Evolutionary conservation across 805 yeast genomes (phyloP).

Genomic region (Pichia membranifaciens): DNA sequence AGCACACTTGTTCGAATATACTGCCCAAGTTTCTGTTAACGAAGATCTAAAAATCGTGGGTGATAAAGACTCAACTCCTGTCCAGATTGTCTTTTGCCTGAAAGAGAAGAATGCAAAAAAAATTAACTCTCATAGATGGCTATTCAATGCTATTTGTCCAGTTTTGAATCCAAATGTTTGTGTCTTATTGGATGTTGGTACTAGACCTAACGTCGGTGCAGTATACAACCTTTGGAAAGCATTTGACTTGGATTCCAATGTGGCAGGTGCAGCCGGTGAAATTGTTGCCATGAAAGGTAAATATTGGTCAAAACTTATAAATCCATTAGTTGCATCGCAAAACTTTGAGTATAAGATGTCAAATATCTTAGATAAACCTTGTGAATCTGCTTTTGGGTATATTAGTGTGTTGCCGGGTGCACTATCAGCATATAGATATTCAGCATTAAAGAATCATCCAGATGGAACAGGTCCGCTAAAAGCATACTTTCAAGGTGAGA

Average conservation of each 20-base stretch:
- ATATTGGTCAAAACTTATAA: slow-evolving; percentile 70
- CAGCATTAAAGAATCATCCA: slow-evolving; percentile 76
- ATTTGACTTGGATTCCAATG: slow-evolving; percentile 91
- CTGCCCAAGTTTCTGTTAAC: slow-evolving; percentile 91
- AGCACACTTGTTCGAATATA: slow-evolving; percentile 92
- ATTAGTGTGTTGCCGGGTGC: slow-evolving; percentile 95
- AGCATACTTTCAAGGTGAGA: slow-evolving; percentile 87
- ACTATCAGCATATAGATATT: slow-evolving; percentile 84
- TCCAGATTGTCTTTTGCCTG: slow-evolving; percentile 85
- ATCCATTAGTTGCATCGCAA: slow-evolving; percentile 93
- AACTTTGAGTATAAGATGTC: slow-evolving; percentile 96
- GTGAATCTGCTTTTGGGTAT: slow-evolving; percentile 89
- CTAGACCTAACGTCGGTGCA: slow-evolving; percentile 84
- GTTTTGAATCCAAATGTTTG: slow-evolving; percentile 87
- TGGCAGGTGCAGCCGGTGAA: slow-evolving; percentile 99
- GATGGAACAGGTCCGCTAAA: slow-evolving; percentile 91
- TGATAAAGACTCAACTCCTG: slow-evolving; percentile 88
- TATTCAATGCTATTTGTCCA: slow-evolving; percentile 93
- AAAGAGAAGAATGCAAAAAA: slow-evolving; percentile 91
- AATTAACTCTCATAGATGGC: slow-evolving; percentile 96
- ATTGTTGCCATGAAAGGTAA: slow-evolving; percentile 93
- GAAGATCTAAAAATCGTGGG: slow-evolving; percentile 86
- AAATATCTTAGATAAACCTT: slow-evolving; percentile 90
- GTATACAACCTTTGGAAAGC: slow-evolving; percentile 96
- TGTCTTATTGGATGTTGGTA: slow-evolving; percentile 92